These are phyloP conservation scores for Ophiostoma perfectum DNA, from an alignment of 2,329 filamentous ascomycete genomes.

Conservation along the genomic window DNA sequence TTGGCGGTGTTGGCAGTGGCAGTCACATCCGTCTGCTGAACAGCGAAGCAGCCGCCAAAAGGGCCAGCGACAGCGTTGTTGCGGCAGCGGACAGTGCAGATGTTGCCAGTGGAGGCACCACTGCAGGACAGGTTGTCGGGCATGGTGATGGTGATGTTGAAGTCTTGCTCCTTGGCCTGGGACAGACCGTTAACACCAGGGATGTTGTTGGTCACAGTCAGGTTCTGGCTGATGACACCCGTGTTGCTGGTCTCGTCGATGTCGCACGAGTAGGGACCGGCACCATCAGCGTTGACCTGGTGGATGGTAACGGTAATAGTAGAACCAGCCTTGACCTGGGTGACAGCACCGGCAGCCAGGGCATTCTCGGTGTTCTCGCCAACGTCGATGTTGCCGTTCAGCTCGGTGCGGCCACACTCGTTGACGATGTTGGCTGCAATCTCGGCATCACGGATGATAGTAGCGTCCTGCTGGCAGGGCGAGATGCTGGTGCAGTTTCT, in stretches of 20 bases:
- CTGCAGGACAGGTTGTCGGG: slow-evolving; percentile 45
- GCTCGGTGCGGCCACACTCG: slow-evolving; percentile 56
- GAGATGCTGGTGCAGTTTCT: slow-evolving; percentile 27
- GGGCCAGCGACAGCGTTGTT: slow-evolving; percentile 45
- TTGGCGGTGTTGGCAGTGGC: slow-evolving; percentile 38
- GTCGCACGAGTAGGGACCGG: slow-evolving; percentile 51
- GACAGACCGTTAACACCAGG: slow-evolving; percentile 27
- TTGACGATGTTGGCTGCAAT: slow-evolving; percentile 48
- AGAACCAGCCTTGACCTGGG: slow-evolving; percentile 44
- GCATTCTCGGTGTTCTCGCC: slow-evolving; percentile 51
- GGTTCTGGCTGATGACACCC: slow-evolving; percentile 42
- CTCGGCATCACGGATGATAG: slow-evolving; percentile 55
- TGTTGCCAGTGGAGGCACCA: slow-evolving; percentile 51
- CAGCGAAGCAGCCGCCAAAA: slow-evolving; percentile 51
- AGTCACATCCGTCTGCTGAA: slow-evolving; percentile 48
- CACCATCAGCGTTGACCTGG: slow-evolving; percentile 51
- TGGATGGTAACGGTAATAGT: slow-evolving; percentile 45
- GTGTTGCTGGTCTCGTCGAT: slow-evolving; percentile 45
- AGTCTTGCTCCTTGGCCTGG: slow-evolving; percentile 26
- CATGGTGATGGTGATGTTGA: slow-evolving; percentile 53
- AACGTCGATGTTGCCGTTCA: slow-evolving; percentile 57
- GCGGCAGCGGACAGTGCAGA: slow-evolving; percentile 55
- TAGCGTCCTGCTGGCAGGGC: slow-evolving; percentile 47
- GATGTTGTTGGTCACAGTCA: slow-evolving; percentile 42
- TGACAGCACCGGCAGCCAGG: slow-evolving; percentile 42